phyloP scores from a whole-genome alignment of 2,329 filamentous ascomycete species.

The Periconia digitata region DNA sequence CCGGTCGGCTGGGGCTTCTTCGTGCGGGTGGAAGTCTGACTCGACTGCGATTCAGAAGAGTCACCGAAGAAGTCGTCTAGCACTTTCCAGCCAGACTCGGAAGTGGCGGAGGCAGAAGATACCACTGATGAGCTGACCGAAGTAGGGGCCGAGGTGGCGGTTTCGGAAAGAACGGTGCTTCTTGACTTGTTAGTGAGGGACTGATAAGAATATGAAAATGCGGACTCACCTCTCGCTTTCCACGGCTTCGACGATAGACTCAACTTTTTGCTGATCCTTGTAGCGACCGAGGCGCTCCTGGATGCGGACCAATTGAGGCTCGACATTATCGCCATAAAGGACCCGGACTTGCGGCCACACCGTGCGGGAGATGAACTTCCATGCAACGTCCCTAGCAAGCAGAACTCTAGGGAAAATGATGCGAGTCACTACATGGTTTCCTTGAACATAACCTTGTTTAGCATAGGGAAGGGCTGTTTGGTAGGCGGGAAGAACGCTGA shows the following conservation, averaged over 20 bases:
- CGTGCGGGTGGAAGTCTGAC: constrained; percentile 16
- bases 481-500: constrained; percentile 75
- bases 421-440: constrained; percentile 66
- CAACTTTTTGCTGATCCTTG: constrained; percentile 64
- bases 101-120: constrained; percentile 22
- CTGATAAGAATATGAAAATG: too few relatives aligned
- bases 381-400: constrained; percentile 69
- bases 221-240: too few relatives aligned
- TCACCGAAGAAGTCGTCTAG: constrained; percentile 33
- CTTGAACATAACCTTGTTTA: constrained; percentile 65
- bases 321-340: constrained; percentile 87
- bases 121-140: constrained; percentile 24
- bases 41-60: constrained; percentile 20
- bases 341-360: constrained; percentile 80
- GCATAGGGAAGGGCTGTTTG: constrained; percentile 73
- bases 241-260: constrained; percentile 58
- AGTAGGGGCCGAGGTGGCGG: constrained; percentile 21
- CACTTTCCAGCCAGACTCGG: constrained; percentile 31
- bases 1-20: constrained; percentile 29
- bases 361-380: constrained; percentile 71
- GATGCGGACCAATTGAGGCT: constrained; percentile 91
- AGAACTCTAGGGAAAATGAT: constrained; percentile 72
- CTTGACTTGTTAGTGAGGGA: constrained; percentile 5
- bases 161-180: constrained; percentile 16
- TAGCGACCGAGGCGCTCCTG: constrained; percentile 83